phyloP scores from a whole-genome alignment of 2,329 filamentous ascomycete species.

The Zymoseptoria crescenta region DNA sequence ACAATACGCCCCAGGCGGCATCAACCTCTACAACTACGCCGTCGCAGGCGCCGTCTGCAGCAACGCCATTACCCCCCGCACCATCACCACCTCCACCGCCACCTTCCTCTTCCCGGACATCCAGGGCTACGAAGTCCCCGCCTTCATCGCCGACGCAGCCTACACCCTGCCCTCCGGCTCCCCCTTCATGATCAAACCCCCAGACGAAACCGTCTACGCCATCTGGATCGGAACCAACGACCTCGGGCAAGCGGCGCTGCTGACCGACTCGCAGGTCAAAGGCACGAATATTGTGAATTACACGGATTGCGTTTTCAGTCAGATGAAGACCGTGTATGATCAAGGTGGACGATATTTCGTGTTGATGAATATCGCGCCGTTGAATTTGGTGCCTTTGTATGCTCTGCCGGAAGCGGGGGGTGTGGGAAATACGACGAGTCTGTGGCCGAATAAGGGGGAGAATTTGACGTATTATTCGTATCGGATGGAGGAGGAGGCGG shows the following conservation, averaged over 20 bases:
- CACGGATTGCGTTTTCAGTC: constrained; percentile 58
- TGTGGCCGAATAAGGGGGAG: constrained; percentile 38
- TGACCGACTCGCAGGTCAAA: constrained; percentile 54
- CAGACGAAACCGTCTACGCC: constrained; percentile 60
- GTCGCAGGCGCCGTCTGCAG: constrained; percentile 66
- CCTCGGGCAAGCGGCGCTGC: constrained; percentile 56
- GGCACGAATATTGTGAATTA: constrained; percentile 58
- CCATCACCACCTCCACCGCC: constrained; percentile 42
- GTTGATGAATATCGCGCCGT: constrained; percentile 59
- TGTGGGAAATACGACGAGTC: constrained; percentile 34
- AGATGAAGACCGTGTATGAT: constrained; percentile 56
- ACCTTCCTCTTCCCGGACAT: constrained; percentile 57
- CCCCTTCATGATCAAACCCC: constrained; percentile 37
- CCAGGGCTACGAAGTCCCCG: constrained; percentile 39
- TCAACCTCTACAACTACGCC: constrained; percentile 48
- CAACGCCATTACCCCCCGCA: constrained; percentile 56
- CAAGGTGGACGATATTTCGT: constrained; percentile 64
- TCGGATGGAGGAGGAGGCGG: constrained; percentile 46
- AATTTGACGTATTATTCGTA: constrained; percentile 46
- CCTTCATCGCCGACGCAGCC: constrained; percentile 39
- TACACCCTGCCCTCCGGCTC: constrained; percentile 30
- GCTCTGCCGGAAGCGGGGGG: constrained; percentile 43
- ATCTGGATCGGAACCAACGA: constrained; percentile 82
- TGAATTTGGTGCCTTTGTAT: constrained; percentile 63
- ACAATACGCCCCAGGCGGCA: constrained; percentile 43